Conservation (phyloP, 2,329 filamentous ascomycete species). For the Cladosporium oxysporum region DNA sequence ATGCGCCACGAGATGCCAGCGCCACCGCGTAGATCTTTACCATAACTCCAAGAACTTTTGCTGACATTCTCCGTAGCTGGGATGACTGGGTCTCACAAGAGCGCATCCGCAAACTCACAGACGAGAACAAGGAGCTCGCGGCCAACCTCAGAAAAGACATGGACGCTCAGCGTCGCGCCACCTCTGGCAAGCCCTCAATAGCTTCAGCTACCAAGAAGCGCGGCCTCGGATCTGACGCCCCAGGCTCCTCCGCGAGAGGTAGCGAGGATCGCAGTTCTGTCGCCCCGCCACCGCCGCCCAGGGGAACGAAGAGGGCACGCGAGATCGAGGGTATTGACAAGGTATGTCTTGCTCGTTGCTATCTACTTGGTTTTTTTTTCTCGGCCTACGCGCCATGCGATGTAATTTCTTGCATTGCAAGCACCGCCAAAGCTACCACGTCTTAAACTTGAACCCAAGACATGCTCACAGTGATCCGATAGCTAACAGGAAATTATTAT, state of each 20-base stretch:
- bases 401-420: neutral
- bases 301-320: conserved; percentile 72
- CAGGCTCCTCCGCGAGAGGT: conserved; percentile 57
- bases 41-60: neutral
- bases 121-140: conserved; percentile 91
- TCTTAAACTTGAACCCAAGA: neutral
- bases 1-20: neutral
- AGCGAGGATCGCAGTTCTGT: conserved; percentile 75
- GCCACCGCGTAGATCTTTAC: neutral
- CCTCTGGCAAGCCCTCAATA: conserved; percentile 43
- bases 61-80: conserved; percentile 60
- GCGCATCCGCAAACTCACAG: conserved; percentile 88
- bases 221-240: conserved; percentile 57
- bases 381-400: neutral
- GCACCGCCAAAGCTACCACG: neutral
- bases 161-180: conserved; percentile 57
- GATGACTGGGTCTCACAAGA: conserved; percentile 97
- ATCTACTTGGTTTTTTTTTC: neutral
- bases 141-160: conserved; percentile 69
- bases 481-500: conserved; percentile 20
- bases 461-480: neutral
- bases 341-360: conserved; percentile 49
- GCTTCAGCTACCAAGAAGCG: conserved; percentile 55
- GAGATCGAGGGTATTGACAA: conserved; percentile 78
- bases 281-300: conserved; percentile 56